Percentiles rank a stretch among this genome's conserved stretches.
Conservation (phyloP, 495 filamentous ascomycete species). For the Jackrogersella multiformis region DNA sequence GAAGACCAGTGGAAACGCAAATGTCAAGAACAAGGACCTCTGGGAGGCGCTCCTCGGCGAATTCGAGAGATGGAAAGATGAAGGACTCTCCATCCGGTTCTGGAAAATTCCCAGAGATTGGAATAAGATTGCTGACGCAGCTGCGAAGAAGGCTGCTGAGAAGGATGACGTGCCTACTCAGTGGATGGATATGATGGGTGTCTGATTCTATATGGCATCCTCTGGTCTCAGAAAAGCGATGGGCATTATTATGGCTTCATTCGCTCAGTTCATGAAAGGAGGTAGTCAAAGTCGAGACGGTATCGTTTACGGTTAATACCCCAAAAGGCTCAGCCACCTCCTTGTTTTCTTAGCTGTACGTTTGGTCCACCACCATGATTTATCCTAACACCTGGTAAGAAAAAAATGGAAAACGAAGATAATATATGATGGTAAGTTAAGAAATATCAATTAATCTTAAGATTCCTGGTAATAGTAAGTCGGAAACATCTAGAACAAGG, state of each 20-base stretch:
- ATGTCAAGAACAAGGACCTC: constrained; percentile 55
- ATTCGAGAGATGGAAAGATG: constrained; percentile 38
- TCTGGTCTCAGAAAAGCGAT: background rate
- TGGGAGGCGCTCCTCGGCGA: constrained; percentile 55
- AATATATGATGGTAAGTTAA: too few relatives aligned
- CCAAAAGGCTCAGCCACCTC: too few relatives aligned
- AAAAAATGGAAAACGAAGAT: too few relatives aligned
- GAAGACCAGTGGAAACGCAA: constrained; percentile 24
- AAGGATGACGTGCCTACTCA: background rate
- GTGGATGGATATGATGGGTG: background rate
- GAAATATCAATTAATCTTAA: too few relatives aligned
- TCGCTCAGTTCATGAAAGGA: too few relatives aligned
- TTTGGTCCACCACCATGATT: too few relatives aligned
- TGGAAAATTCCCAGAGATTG: constrained; percentile 55
- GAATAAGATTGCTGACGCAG: constrained; percentile 53
- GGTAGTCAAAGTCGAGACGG: too few relatives aligned
- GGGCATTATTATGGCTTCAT: background rate
- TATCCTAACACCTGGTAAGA: too few relatives aligned
- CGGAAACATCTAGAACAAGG: too few relatives aligned
- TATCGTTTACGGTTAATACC: too few relatives aligned
- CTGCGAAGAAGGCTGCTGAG: constrained; percentile 51
- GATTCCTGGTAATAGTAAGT: too few relatives aligned
- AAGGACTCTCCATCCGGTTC: constrained; percentile 48
- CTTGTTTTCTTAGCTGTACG: too few relatives aligned
- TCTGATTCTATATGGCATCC: background rate